Percentiles rank a stretch among this genome's conserved stretches.
Conservation (phyloP, 352 stramenopile genomes). For the Pythium volutum region DNA sequence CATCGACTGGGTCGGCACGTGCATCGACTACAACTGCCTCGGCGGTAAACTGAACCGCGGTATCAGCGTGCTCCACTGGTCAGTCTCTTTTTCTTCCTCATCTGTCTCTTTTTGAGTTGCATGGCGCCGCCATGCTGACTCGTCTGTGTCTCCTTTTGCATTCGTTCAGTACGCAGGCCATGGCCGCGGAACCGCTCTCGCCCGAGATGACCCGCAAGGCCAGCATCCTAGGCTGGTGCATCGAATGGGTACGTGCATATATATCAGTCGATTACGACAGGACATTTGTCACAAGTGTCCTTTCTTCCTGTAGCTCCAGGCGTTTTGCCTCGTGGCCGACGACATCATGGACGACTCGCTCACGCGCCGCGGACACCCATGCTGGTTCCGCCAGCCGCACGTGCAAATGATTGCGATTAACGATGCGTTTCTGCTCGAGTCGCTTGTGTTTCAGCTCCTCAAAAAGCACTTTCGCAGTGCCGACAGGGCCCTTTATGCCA, state of each 20-base stretch:
- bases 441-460: slow-evolving; percentile 88
- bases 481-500: slow-evolving; percentile 78
- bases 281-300: background rate
- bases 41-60: slow-evolving; percentile 98
- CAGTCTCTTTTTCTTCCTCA: background rate
- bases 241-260: slow-evolving; percentile 89
- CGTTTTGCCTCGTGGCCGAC: slow-evolving; percentile 98
- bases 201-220: slow-evolving; percentile 78
- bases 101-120: too few species aligned
- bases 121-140: background rate
- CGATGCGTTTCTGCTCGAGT: slow-evolving; percentile 95
- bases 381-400: slow-evolving; percentile 94
- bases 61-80: slow-evolving; percentile 94
- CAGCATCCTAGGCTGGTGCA: slow-evolving; percentile 96
- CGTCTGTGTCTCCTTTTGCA: background rate
- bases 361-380: slow-evolving; percentile 94
- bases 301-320: slow-evolving; percentile 84
- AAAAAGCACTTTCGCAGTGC: slow-evolving; percentile 86
- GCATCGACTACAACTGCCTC: slow-evolving; percentile 96
- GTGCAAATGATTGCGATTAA: slow-evolving; percentile 96
- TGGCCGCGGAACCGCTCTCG: slow-evolving; percentile 46
- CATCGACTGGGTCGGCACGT: slow-evolving; percentile 71
- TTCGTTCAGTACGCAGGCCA: slow-evolving; percentile 50
- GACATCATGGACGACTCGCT: slow-evolving; percentile 98
- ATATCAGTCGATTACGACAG: background rate